Evolutionary conservation across 352 stramenopile species (phyloP), one percentile per base, ranked within the genome.

Genomic region (Phytophthora brassicae): DNA sequence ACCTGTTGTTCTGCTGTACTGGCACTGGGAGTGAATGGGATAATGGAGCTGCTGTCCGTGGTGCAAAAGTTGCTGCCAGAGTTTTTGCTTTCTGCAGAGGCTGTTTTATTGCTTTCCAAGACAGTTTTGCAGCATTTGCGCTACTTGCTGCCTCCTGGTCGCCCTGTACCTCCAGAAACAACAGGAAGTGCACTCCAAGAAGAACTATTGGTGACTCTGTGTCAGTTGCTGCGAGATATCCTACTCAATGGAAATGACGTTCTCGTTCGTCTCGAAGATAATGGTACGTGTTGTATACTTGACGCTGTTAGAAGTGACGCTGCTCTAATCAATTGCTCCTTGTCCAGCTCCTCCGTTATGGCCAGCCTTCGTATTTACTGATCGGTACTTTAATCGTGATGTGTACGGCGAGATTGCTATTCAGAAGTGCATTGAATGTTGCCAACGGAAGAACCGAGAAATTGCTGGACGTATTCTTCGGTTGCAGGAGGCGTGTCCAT

Each of bases 201-300:
- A 74, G 79, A 91, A n/a, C 56, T 94, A 16, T 51, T 91, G 1
- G 55, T 82, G 23, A 66, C 84, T 14, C 48, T 94, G 11, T 92
- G 83, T 19, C 81, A 94, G 46, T 68, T 94, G 57, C 62, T 95
- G 48, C 84, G 86, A 6, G 78, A 89, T 54, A 61, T 92, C 8
- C 43, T 95, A 31, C 62, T 90, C 20, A 86, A 86, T 46, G 75
- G 73, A 22, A 74, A 77, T 29, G 84, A 95, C 35, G 71, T 89
- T 9, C 72, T 95, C 3, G 84, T 95, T 47, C 84, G 83, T 29
- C 70, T 95, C 13, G 78, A 90, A 33, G 84, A 95, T n/a, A 84
- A 88, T 52, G 79, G 86, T 95, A 73, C 39, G 77, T 33, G 16
- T 24, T 54, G 36, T 17, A 45, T n/a, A 59, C 26, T 33, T 11